Evolutionary conservation across 2,329 filamentous ascomycete genomes (phyloP).

Genomic region (Colletotrichum chlorophyti): DNA sequence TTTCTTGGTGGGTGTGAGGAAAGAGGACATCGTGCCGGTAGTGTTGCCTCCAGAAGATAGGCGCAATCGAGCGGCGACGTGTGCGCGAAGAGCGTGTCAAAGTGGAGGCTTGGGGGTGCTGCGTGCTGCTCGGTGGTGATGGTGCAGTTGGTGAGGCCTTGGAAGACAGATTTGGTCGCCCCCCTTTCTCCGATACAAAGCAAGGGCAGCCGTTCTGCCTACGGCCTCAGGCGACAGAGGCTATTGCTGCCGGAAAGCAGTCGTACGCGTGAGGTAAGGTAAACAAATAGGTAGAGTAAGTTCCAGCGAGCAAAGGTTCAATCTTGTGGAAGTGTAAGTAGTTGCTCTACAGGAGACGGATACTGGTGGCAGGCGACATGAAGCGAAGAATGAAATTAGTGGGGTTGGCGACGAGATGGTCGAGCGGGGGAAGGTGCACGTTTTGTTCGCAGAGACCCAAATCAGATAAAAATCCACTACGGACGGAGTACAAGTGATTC

Average conservation of each 20-base stretch:
- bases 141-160: neutral
- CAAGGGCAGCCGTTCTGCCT: slow-evolving; percentile 4
- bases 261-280: too few relatives aligned
- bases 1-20: slow-evolving; percentile 50
- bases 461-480: too few relatives aligned
- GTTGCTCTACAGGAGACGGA: slow-evolving; percentile 15
- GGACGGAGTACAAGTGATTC: too few relatives aligned
- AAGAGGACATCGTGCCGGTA: slow-evolving; percentile 51
- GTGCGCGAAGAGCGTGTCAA: neutral
- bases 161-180: neutral
- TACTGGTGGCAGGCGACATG: slow-evolving; percentile 32
- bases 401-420: slow-evolving; percentile 35
- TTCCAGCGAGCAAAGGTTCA: too few relatives aligned
- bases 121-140: neutral
- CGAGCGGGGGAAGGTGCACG: slow-evolving; percentile 37
- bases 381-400: slow-evolving; percentile 31
- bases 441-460: slow-evolving; percentile 4
- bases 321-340: slow-evolving; percentile 26
- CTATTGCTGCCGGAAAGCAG: neutral
- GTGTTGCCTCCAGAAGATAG: neutral
- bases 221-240: neutral
- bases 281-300: too few relatives aligned
- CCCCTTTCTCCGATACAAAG: slow-evolving; percentile 12
- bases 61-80: neutral
- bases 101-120: neutral